Evolutionary conservation across 805 yeast species (phyloP), one percentile per base, ranked within the genome.

Genomic region (Spathaspora arborariae): DNA sequence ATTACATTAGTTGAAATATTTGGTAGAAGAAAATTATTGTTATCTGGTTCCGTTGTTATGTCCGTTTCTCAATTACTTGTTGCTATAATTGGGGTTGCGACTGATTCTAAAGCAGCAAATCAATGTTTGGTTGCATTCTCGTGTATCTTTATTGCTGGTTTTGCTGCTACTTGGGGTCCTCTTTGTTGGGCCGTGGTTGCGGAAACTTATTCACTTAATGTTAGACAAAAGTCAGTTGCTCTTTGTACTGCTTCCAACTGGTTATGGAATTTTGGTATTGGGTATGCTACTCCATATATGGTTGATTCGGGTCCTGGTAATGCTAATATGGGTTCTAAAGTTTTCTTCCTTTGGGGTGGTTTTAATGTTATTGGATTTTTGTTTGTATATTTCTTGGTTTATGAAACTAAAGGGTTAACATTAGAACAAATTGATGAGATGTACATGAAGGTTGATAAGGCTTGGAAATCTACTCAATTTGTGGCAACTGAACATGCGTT

Each of bases 11-110:
- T 58, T 43, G 53, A 57, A 35, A 46, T 53, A 13, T 47, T 79
- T 56, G 95, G 95, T 55, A 80, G 92, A 64, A 77, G 89, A 64
- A 67, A 76, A 43, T 64, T 81, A 39, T 68, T 85, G 65, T 60
- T 84, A 49, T 63, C 64, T 48, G 92, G 91, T 51, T 81, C 88
- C 26, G 64, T 74, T 26, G 79, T 81, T 50, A 84, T 83, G 87
- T 69, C 78, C 54, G 61, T 72, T 30, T 81, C 82, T 55, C 83
- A 74, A 62, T 67, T 73, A 54, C 60, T 76, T 48, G 75, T 75
- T 45, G 79, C 74, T 33, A 59, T 67, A 49, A 67, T 67, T 34
- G 74, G 74, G 46, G 66, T 72, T 42, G 72, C 75, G 42, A 61
- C 73, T 43, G 49, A 61, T 37, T 53, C 69, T 34, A 51, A 52